phyloP scores from a whole-genome alignment of 1,284 basidiomycete genomes.

The Moniliophthora roreri region DNA sequence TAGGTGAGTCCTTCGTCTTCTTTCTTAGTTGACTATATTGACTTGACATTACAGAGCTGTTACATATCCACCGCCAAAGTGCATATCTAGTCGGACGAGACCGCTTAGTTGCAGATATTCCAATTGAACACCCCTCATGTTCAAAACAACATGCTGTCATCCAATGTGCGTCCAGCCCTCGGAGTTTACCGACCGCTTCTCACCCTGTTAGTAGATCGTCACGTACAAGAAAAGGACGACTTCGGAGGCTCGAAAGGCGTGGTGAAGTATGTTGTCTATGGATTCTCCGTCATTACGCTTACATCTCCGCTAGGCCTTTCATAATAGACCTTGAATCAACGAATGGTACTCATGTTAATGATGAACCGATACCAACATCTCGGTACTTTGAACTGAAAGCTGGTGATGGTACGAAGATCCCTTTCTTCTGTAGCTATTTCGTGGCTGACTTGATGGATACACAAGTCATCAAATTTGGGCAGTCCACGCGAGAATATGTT shows the following conservation, averaged over 20 bases:
- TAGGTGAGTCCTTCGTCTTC: slow-evolving; percentile 49
- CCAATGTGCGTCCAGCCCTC: slow-evolving; percentile 66
- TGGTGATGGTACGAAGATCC: slow-evolving; percentile 71
- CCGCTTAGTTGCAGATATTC: slow-evolving; percentile 84
- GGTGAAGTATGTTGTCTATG: slow-evolving; percentile 66
- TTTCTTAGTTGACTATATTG: neutral
- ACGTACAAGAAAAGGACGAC: slow-evolving; percentile 85
- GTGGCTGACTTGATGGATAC: slow-evolving; percentile 1
- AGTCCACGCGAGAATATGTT: slow-evolving; percentile 86
- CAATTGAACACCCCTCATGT: slow-evolving; percentile 92
- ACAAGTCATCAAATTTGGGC: slow-evolving; percentile 89
- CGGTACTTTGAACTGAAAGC: slow-evolving; percentile 90
- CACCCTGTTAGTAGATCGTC: slow-evolving; percentile 56
- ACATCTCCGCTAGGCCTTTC: slow-evolving; percentile 66
- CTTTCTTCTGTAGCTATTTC: slow-evolving; percentile 4
- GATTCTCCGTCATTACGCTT: slow-evolving; percentile 6
- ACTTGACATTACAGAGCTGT: slow-evolving; percentile 57
- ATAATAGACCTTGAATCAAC: slow-evolving; percentile 97
- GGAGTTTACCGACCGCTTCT: slow-evolving; percentile 1
- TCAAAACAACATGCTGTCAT: slow-evolving; percentile 99
- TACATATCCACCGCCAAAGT: slow-evolving; percentile 91
- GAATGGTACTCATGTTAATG: slow-evolving; percentile 93
- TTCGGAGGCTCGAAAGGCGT: slow-evolving; percentile 76
- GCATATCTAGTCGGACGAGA: slow-evolving; percentile 95
- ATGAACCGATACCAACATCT: slow-evolving; percentile 79